Evolutionary conservation across 2,329 filamentous ascomycete genomes (phyloP).

Genomic region (Bipolaris gigantea): DNA sequence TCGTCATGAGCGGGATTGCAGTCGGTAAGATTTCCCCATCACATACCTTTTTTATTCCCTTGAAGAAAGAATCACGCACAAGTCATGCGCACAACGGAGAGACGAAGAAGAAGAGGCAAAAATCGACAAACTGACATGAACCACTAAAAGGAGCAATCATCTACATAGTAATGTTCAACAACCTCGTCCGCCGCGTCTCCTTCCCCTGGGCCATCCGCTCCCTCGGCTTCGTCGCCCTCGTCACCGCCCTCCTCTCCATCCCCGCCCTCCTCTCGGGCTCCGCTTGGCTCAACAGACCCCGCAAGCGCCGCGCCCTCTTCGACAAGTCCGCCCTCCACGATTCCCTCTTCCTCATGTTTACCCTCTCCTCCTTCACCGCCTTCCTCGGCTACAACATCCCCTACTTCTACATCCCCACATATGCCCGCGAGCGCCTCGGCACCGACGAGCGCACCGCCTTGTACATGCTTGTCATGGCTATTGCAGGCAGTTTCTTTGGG

Average conservation of each 20-base stretch:
- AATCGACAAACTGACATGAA: too few species aligned
- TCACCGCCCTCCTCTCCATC: conserved; percentile 35
- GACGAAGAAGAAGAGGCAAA: neutral
- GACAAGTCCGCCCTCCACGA: conserved; percentile 40
- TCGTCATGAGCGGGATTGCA: conserved; percentile 45
- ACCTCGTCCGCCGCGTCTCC: conserved; percentile 27
- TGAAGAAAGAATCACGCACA: too few species aligned
- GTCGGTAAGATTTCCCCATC: conserved; percentile 23
- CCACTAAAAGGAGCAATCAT: conserved; percentile 31
- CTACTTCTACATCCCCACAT: conserved; percentile 45
- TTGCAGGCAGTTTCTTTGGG: conserved; percentile 43
- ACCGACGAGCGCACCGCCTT: conserved; percentile 33
- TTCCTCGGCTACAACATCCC: conserved; percentile 45
- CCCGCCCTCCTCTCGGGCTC: conserved; percentile 42
- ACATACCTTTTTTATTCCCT: too few species aligned
- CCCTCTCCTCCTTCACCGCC: conserved; percentile 36
- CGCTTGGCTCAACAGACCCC: conserved; percentile 27
- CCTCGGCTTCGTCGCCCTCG: conserved; percentile 41
- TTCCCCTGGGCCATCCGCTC: conserved; percentile 44
- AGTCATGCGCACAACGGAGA: too few species aligned
- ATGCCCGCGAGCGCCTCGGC: conserved; percentile 35
- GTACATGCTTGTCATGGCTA: conserved; percentile 39
- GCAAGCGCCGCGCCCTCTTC: conserved; percentile 39
- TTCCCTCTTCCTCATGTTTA: conserved; percentile 42
- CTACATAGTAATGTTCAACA: conserved; percentile 44